Evolutionary conservation across 805 yeast species (phyloP).

Genomic region (Nakazawaea pomicola): DNA sequence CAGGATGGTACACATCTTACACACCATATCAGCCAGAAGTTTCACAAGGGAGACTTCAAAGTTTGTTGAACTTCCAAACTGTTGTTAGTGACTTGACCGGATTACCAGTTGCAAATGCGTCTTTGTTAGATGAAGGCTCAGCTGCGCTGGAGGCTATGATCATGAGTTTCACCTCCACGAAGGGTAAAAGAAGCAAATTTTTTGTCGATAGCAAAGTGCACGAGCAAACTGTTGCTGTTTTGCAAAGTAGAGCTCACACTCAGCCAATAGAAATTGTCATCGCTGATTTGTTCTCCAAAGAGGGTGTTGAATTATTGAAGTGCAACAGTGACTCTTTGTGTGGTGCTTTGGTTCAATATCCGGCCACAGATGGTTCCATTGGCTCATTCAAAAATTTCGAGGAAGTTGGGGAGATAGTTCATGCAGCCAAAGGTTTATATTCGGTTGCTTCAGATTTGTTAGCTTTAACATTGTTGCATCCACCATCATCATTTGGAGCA

Average conservation of each 20-base stretch:
- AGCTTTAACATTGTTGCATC: slow-evolving; percentile 78
- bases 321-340: slow-evolving; percentile 39
- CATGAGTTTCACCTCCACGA: slow-evolving; percentile 60
- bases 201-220: slow-evolving; percentile 75
- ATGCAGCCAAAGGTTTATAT: slow-evolving; percentile 64
- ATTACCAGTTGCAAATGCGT: slow-evolving; percentile 90
- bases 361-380: slow-evolving; percentile 77
- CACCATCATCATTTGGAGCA: slow-evolving; percentile 85
- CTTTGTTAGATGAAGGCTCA: slow-evolving; percentile 91
- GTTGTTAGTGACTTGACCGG: slow-evolving; percentile 87
- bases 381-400: slow-evolving; percentile 42
- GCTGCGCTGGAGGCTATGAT: slow-evolving; percentile 98
- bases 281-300: slow-evolving; percentile 44
- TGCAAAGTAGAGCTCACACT: slow-evolving; percentile 74
- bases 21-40: slow-evolving; percentile 99
- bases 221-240: slow-evolving; percentile 80
- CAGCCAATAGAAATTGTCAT: slow-evolving; percentile 60
- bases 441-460: slow-evolving; percentile 89
- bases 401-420: slow-evolving; percentile 59
- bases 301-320: slow-evolving; percentile 30
- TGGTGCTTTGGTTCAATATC: slow-evolving; percentile 89
- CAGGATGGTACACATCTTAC: slow-evolving; percentile 98
- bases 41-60: slow-evolving; percentile 92
- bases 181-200: slow-evolving; percentile 63
- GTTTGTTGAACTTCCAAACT: slow-evolving; percentile 90